phyloP scores from a whole-genome alignment of 1,284 basidiomycete species.

The Athelia sp. region DNA sequence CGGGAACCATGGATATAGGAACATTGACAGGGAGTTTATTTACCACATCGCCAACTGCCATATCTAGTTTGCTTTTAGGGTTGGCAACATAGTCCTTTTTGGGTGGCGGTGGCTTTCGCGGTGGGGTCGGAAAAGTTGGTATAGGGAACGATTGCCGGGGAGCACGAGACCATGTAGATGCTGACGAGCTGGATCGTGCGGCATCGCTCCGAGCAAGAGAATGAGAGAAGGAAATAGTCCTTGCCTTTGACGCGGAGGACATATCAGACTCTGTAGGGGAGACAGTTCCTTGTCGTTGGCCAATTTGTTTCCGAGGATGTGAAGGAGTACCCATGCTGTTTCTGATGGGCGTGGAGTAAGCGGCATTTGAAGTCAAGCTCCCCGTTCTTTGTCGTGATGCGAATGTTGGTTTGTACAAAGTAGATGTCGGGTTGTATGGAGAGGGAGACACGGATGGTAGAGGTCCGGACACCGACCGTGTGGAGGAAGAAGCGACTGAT shows the following conservation, averaged over 20 bases:
- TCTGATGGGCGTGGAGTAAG: constrained; percentile 27
- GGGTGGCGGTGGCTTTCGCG: constrained; percentile 30
- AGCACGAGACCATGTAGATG: constrained; percentile 65
- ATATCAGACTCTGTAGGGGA: constrained; percentile 60
- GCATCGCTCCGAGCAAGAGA: constrained; percentile 16
- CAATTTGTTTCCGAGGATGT: constrained; percentile 37
- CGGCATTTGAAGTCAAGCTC: constrained; percentile 46
- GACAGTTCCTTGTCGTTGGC: constrained; percentile 30
- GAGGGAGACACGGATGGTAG: no score
- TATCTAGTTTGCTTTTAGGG: constrained; percentile 85
- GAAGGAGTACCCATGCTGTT: constrained; percentile 27
- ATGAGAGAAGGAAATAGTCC: neutral
- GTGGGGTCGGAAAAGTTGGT: constrained; percentile 40
- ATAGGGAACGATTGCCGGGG: constrained; percentile 46
- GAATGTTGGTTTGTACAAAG: constrained; percentile 61
- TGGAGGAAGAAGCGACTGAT: constrained; percentile 38
- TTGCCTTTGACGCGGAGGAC: constrained; percentile 36
- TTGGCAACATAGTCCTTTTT: constrained; percentile 78
- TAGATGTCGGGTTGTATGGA: no score
- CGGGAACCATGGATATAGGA: constrained; percentile 77
- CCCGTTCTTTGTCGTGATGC: constrained; percentile 75
- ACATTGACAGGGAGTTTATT: constrained; percentile 86
- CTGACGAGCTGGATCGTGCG: constrained; percentile 36
- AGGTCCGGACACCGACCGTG: constrained; percentile 29
- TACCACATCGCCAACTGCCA: constrained; percentile 87